Conservation (phyloP, 2,329 filamentous ascomycete genomes). For the Diaporthe eres region DNA sequence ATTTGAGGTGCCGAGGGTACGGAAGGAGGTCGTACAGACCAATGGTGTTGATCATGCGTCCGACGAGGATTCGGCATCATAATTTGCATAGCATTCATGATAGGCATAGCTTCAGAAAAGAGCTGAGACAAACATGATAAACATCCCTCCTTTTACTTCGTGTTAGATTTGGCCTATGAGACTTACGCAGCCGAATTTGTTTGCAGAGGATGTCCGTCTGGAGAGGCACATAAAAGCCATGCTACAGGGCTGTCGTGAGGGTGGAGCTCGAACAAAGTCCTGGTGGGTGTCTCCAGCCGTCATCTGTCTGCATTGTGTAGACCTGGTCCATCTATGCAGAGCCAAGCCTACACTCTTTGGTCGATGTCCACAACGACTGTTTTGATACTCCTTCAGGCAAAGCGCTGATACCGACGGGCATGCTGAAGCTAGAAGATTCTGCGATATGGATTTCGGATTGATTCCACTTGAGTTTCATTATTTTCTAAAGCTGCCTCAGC, state of each 20-base stretch:
- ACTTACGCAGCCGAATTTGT: background rate
- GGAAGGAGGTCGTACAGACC: conserved; percentile 43
- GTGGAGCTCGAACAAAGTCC: background rate
- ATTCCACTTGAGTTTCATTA: background rate
- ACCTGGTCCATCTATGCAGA: background rate
- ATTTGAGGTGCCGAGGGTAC: conserved; percentile 79
- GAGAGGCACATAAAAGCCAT: background rate
- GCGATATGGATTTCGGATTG: background rate
- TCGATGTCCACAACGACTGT: background rate
- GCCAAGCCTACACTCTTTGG: background rate
- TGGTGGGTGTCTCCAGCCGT: background rate
- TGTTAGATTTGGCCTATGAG: background rate
- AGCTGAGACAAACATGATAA: conserved; percentile 5
- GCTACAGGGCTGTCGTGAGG: background rate
- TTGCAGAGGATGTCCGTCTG: background rate
- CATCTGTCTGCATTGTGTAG: background rate
- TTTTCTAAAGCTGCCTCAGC: background rate
- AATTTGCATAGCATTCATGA: conserved; percentile 34
- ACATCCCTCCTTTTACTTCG: conserved; percentile 5
- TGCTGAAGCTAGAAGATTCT: background rate
- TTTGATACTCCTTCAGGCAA: background rate
- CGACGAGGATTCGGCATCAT: conserved; percentile 36
- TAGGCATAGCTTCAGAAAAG: conserved; percentile 7
- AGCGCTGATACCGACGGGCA: too few species aligned
- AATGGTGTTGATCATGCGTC: conserved; percentile 52